phyloP scores from a whole-genome alignment of 257 asterid species.

The Solanum rostratum region DNA sequence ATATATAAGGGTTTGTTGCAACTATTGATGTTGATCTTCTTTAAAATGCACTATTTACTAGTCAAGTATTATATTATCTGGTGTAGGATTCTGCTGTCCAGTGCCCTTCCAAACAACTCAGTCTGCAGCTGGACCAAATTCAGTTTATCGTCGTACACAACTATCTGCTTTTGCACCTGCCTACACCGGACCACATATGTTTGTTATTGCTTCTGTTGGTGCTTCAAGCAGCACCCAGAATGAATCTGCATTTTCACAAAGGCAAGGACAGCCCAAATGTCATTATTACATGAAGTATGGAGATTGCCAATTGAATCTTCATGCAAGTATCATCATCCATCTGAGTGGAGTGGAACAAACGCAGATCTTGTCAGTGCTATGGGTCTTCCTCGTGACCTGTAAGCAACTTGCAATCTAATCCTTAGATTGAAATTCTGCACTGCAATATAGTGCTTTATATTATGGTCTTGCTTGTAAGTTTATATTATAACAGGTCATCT shows the following conservation, averaged over 20 bases:
- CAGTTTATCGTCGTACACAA: slow-evolving; percentile 38
- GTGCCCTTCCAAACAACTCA: slow-evolving; percentile 34
- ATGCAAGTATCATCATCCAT: slow-evolving; percentile 68
- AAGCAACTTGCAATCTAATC: too few relatives aligned
- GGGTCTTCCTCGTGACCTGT: too few relatives aligned
- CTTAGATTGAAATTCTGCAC: too few relatives aligned
- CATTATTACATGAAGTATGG: slow-evolving; percentile 60
- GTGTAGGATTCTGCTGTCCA: slow-evolving; percentile 42
- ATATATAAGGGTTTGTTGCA: background rate
- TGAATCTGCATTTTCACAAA: slow-evolving; percentile 43
- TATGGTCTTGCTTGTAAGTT: background rate
- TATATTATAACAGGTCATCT: background rate
- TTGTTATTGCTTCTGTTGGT: slow-evolving; percentile 32
- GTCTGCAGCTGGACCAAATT: slow-evolving; percentile 35
- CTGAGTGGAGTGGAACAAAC: slow-evolving; percentile 37
- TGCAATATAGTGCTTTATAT: background rate
- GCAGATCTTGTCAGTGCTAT: background rate
- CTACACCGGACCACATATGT: slow-evolving; percentile 36
- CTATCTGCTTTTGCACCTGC: slow-evolving; percentile 56
- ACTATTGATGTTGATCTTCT: background rate
- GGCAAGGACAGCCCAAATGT: slow-evolving; percentile 69
- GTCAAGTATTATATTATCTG: background rate
- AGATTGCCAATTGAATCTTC: slow-evolving; percentile 52
- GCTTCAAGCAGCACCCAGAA: slow-evolving; percentile 38
- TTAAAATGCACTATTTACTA: background rate